Evolutionary conservation across 2,329 filamentous ascomycete species (phyloP).

Genomic region (Emergomyces pasteurianus): DNA sequence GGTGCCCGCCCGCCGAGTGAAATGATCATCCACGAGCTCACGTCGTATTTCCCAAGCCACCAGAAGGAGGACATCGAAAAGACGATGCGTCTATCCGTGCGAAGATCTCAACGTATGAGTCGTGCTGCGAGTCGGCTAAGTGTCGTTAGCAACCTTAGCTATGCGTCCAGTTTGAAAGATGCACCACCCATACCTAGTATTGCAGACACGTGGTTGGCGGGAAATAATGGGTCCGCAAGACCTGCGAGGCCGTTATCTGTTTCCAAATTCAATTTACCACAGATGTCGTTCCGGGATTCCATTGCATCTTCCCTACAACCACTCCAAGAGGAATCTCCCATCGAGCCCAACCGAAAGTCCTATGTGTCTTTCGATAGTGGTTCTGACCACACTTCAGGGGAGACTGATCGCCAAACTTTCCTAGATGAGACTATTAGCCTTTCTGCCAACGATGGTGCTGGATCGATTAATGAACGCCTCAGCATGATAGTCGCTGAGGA

Average conservation of each 20-base stretch:
- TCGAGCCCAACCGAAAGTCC: conserved; percentile 83
- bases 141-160: conserved; percentile 85
- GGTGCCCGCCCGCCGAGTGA: conserved; percentile 89
- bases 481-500: conserved; percentile 79
- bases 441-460: conserved; percentile 46
- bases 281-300: conserved; percentile 67
- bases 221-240: conserved; percentile 32
- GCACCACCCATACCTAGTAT: conserved; percentile 93
- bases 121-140: conserved; percentile 87
- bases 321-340: conserved; percentile 76
- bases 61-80: conserved; percentile 89
- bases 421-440: conserved; percentile 70
- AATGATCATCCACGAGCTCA: conserved; percentile 90
- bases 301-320: conserved; percentile 80
- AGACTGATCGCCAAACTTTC: conserved; percentile 72
- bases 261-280: conserved; percentile 45
- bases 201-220: conserved; percentile 76
- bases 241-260: conserved; percentile 49
- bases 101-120: conserved; percentile 80
- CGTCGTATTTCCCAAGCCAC: conserved; percentile 94
- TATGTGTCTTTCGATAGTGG: conserved; percentile 63
- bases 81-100: conserved; percentile 83
- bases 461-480: conserved; percentile 70
- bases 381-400: conserved; percentile 56
- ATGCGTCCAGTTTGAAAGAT: conserved; percentile 82